Percentiles rank a stretch among this genome's conserved stretches.
These are phyloP conservation scores for Paramarasmius palmivorus DNA, from an alignment of 1,284 basidiomycete genomes.

Conservation along the genomic window DNA sequence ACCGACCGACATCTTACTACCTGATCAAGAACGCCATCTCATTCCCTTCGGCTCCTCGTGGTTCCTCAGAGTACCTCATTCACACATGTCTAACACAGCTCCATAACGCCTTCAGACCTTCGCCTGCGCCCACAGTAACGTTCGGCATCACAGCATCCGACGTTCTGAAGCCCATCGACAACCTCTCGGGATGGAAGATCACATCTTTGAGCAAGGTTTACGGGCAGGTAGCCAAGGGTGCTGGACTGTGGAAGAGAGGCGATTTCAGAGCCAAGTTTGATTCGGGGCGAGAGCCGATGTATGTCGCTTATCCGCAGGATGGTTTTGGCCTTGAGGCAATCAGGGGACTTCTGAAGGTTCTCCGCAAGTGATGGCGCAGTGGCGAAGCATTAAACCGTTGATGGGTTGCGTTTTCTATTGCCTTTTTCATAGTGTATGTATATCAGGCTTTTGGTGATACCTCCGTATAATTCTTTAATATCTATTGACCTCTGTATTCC, in stretches of 20 bases:
- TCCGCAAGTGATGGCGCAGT: constrained; percentile 28
- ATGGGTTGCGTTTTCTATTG: too few species aligned
- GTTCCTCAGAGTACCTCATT: constrained; percentile 47
- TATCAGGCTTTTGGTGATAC: too few species aligned
- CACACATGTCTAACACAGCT: constrained; percentile 39
- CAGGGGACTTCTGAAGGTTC: constrained; percentile 33
- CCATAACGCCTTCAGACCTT: constrained; percentile 21
- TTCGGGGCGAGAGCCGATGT: constrained; percentile 37
- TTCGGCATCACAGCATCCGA: constrained; percentile 44
- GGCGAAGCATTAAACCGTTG: too few species aligned
- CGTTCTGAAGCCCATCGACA: constrained; percentile 35
- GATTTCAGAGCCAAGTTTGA: constrained; percentile 50
- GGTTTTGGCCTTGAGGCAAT: constrained; percentile 42
- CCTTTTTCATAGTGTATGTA: too few species aligned
- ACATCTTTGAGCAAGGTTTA: constrained; percentile 39
- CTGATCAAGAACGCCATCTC: constrained; percentile 48
- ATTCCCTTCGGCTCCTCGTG: constrained; percentile 45
- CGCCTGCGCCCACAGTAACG: constrained; percentile 30
- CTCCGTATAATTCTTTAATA: too few species aligned
- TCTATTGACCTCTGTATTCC: too few species aligned
- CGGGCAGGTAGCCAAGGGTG: constrained; percentile 32
- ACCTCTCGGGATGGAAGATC: constrained; percentile 45
- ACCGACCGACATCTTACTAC: constrained; percentile 27
- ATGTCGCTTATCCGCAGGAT: constrained; percentile 43
- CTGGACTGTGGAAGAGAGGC: constrained; percentile 37